Evolutionary conservation across 805 yeast species (phyloP).

Genomic region (Candida quercuum): DNA sequence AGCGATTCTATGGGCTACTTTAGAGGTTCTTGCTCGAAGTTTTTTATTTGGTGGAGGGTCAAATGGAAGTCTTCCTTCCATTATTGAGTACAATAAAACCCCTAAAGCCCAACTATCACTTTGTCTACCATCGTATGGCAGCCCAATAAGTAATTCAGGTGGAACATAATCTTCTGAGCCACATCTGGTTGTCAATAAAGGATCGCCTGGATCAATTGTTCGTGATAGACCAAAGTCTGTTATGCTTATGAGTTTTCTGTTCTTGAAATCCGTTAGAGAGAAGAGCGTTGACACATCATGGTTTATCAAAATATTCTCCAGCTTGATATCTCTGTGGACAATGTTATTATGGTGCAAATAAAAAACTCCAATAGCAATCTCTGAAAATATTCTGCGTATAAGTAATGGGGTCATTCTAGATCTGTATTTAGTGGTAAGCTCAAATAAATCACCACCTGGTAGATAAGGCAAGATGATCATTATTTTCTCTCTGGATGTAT

Average conservation of each 20-base stretch:
- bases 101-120: constrained; percentile 96
- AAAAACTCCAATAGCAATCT: constrained; percentile 60
- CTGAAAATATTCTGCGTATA: constrained; percentile 61
- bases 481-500: constrained; percentile 23
- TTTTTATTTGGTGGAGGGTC: constrained; percentile 68
- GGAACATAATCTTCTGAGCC: constrained; percentile 97
- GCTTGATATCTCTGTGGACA: constrained; percentile 87
- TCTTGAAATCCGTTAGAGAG: constrained; percentile 9
- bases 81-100: constrained; percentile 75
- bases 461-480: constrained; percentile 69
- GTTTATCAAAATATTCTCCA: constrained; percentile 72
- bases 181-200: constrained; percentile 78
- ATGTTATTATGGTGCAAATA: constrained; percentile 65
- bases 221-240: constrained; percentile 91
- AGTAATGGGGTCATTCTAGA: constrained; percentile 40
- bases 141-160: constrained; percentile 88
- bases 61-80: constrained; percentile 88
- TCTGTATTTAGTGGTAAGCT: constrained; percentile 45
- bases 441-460: constrained; percentile 80
- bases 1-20: constrained; percentile 85
- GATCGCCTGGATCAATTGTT: constrained; percentile 51
- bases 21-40: constrained; percentile 40
- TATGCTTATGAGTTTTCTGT: constrained; percentile 44
- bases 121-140: constrained; percentile 84
- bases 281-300: constrained; percentile 29